phyloP scores from a whole-genome alignment of 108 stramenopile species.

The Aurantiochytrium sp. region DNA sequence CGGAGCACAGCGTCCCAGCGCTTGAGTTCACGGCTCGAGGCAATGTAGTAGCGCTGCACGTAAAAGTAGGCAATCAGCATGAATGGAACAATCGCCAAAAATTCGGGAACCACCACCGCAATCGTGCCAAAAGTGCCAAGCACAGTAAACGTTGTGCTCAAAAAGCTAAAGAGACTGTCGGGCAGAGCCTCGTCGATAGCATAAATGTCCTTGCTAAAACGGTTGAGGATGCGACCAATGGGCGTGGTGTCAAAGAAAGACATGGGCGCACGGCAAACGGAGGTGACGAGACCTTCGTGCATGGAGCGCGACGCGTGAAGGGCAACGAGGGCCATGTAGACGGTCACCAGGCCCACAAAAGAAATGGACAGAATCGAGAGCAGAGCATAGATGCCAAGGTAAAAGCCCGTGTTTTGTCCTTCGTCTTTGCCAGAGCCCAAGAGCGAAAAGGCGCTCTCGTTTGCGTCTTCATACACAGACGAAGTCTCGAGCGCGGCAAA shows the following conservation, averaged over 20 bases:
- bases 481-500: not conserved
- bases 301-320: conserved; percentile 47
- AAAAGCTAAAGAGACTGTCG: conserved; percentile 56
- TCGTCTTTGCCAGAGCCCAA: not conserved
- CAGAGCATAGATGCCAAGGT: conserved; percentile 40
- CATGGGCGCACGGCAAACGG: conserved; percentile 74
- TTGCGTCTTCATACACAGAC: not conserved
- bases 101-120: conserved; percentile 36
- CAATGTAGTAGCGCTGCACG: conserved; percentile 70
- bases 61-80: conserved; percentile 58
- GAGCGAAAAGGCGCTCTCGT: not conserved
- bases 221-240: conserved; percentile 59
- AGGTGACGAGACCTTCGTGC: conserved; percentile 27
- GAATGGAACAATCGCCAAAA: conserved; percentile 45
- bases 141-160: conserved; percentile 60
- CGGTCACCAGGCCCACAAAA: not conserved
- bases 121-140: conserved; percentile 67
- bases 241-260: conserved; percentile 67
- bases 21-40: conserved; percentile 79
- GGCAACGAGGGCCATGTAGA: conserved; percentile 49
- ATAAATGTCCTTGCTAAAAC: conserved; percentile 81
- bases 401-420: not conserved
- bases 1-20: conserved; percentile 70
- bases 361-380: not conserved
- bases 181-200: conserved; percentile 82